These are phyloP conservation scores for Dactylonectria macrodidyma DNA, from an alignment of 2,329 filamentous ascomycete genomes.

Conservation along the genomic window DNA sequence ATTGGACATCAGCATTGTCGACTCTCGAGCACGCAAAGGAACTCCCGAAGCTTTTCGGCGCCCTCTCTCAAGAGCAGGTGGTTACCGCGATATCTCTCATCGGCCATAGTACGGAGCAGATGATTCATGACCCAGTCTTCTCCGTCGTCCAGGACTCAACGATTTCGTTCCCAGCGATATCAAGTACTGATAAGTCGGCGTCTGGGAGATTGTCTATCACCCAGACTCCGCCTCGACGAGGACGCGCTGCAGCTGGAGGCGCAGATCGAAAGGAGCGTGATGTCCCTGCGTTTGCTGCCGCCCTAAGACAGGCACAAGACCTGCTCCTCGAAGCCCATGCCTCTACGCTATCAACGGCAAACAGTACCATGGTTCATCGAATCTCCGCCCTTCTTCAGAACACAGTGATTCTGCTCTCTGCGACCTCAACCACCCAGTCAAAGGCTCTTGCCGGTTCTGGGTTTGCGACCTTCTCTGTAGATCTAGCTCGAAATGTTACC, in stretches of 20 bases:
- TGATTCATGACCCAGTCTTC: constrained; percentile 86
- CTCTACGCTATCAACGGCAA: constrained; percentile 66
- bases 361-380: constrained; percentile 73
- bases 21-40: constrained; percentile 67
- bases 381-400: constrained; percentile 76
- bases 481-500: constrained; percentile 79
- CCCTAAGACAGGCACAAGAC: constrained; percentile 76
- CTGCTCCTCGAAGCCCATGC: constrained; percentile 75
- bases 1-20: constrained; percentile 71
- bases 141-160: constrained; percentile 94
- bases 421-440: constrained; percentile 65
- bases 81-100: constrained; percentile 78
- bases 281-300: constrained; percentile 67
- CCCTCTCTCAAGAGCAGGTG: constrained; percentile 67
- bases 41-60: constrained; percentile 58
- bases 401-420: constrained; percentile 76
- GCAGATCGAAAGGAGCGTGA: constrained; percentile 46
- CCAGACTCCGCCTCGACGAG: constrained; percentile 56
- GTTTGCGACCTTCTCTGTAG: constrained; percentile 75
- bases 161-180: constrained; percentile 84
- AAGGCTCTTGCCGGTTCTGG: constrained; percentile 65
- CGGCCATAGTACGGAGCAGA: constrained; percentile 78
- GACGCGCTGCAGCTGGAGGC: constrained; percentile 40
- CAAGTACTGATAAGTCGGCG: constrained; percentile 58
- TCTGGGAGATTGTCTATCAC: constrained; percentile 54